phyloP scores from a whole-genome alignment of 139 green algal species.

The Desmodesmus armatus region DNA sequence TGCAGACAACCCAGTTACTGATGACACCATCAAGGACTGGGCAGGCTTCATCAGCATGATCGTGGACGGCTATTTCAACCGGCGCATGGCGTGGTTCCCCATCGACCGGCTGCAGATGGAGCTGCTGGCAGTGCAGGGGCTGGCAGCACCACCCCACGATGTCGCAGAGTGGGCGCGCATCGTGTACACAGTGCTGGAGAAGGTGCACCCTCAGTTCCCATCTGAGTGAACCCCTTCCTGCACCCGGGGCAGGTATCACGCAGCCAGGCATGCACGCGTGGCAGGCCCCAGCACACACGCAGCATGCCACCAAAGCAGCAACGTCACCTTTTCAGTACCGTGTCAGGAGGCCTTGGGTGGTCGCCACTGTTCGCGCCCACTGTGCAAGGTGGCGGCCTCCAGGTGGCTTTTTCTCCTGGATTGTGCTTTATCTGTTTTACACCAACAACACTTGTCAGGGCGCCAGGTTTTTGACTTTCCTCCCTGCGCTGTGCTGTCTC shows the following conservation, averaged over 20 bases:
- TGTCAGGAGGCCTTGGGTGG: no score
- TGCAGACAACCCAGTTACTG: constrained; percentile 53
- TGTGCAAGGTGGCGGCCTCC: no score
- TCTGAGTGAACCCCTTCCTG: background rate
- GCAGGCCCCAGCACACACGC: no score
- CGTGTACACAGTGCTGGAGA: constrained; percentile 66
- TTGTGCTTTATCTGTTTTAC: no score
- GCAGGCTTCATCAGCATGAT: constrained; percentile 63
- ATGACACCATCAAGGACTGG: constrained; percentile 52
- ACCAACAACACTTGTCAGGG: no score
- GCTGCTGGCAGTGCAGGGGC: constrained; percentile 52
- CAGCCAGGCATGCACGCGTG: background rate
- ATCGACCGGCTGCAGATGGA: constrained; percentile 69
- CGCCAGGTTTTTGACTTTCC: no score
- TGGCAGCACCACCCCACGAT: constrained; percentile 49
- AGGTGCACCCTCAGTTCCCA: constrained; percentile 54
- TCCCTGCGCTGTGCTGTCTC: no score
- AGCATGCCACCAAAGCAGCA: no score
- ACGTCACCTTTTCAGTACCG: no score
- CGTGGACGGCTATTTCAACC: constrained; percentile 61
- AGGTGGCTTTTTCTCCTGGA: no score
- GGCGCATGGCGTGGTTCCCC: constrained; percentile 66
- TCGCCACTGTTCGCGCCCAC: no score
- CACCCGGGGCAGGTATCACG: background rate
- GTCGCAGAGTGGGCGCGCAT: constrained; percentile 67